Conservation (phyloP, 768 basidiomycete species). For the Podaxis mareebaensis region DNA sequence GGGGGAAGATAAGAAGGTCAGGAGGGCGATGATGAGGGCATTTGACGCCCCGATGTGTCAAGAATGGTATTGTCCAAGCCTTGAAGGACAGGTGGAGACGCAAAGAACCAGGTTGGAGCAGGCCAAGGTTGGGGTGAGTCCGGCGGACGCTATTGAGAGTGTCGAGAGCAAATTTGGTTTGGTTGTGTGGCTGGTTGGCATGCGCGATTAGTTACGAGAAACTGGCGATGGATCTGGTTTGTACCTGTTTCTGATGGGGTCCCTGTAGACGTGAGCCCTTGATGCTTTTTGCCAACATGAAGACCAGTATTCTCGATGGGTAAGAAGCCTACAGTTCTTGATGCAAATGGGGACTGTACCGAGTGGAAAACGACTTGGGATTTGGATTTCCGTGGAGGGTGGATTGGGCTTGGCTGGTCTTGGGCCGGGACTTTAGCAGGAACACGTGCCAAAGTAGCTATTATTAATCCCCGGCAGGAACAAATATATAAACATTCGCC, state of each 20-base stretch:
- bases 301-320: not conserved
- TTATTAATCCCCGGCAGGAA: constrained; percentile 22
- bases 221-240: not conserved
- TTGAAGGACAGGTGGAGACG: not conserved
- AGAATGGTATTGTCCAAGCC: not conserved
- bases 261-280: constrained; percentile 14
- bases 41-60: constrained; percentile 1
- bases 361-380: not conserved
- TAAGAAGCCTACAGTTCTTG: constrained; percentile 9
- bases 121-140: not conserved
- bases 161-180: not conserved
- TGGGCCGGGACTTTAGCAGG: not conserved
- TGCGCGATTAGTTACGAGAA: not conserved
- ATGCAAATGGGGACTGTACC: constrained; percentile 13
- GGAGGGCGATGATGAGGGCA: not conserved
- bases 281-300: not conserved
- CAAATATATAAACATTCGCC: constrained; percentile 25
- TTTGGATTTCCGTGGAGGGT: constrained; percentile 8
- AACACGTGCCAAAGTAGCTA: constrained; percentile 21
- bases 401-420: constrained; percentile 10
- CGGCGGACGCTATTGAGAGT: not conserved
- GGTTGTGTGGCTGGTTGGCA: constrained; percentile 1
- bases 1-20: constrained; percentile 5
- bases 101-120: not conserved
- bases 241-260: constrained; percentile 10